Base-by-base conservation (phyloP, 352 stramenopile genomes). In the Phytophthora sansomeana region DNA sequence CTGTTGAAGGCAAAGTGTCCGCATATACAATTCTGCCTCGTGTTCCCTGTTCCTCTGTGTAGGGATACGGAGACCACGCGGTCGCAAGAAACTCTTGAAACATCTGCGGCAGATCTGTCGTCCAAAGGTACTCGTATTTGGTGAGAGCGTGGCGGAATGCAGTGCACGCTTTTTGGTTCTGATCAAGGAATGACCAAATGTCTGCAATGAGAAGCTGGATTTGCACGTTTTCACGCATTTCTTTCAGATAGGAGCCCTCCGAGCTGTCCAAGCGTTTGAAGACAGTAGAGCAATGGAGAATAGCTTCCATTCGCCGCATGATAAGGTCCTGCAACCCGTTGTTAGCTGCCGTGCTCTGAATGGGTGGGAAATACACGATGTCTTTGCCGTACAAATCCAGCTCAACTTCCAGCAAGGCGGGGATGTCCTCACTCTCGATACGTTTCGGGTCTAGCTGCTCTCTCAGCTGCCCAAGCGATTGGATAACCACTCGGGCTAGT, bases 101-200 rank as follows among this genome's bases (percentile, higher is more conserved):
- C 81, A 97, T 96, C 21, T 89, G 75, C 11, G 94, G 70, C 28
- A 98, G 67, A 46, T 98, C 91, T 2, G 92, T 97, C 10, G 81
- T 95, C 92, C 92, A 98, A 9, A 98, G 60, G 69, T 98, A 98
- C 47, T 97, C 89, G 63, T 97, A 98, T 59, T 96, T 96, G 9
- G 74, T 82, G n/a, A 97, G 78, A 17, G 93, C 81, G 6, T 70
- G 41, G 17, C 87, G 82, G 43, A 86, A 94, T 2, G 83, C 75
- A 4, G 73, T 58, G 14, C 83, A 90, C 6, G 80, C 76, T 6
- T 69, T 69, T 49, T 97, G 89, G 35, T 95, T 97, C 7, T 81
- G 67, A 44, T 96, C 81, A 0, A 98, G 69, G 44, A 92, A 93
- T 24, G 76, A 75, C 52, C 89, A 90, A 33, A 98, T 89, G 32